Percentiles rank a stretch among this genome's conserved stretches.
These are phyloP conservation scores for Melampsora allii-populina DNA, from an alignment of 1,284 basidiomycete species.

Conservation along the genomic window DNA sequence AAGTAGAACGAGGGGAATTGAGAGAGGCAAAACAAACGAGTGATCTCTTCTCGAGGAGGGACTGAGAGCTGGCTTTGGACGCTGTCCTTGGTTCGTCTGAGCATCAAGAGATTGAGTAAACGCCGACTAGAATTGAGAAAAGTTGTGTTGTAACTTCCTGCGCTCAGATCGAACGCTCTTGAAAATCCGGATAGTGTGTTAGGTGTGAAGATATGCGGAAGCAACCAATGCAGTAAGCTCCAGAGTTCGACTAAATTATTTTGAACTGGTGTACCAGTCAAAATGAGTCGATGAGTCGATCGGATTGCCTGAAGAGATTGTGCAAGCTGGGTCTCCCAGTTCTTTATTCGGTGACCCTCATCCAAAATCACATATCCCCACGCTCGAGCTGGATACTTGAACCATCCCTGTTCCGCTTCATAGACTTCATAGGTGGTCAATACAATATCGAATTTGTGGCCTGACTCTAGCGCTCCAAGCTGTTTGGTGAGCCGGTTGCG, in stretches of 20 bases:
- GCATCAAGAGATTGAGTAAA: slow-evolving; percentile 60
- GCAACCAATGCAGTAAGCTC: slow-evolving; percentile 53
- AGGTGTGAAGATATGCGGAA: slow-evolving; percentile 59
- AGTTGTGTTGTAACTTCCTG: slow-evolving; percentile 58
- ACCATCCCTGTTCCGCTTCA: slow-evolving; percentile 58
- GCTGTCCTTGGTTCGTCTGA: slow-evolving; percentile 61
- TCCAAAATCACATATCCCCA: slow-evolving; percentile 63
- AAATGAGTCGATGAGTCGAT: slow-evolving; percentile 59
- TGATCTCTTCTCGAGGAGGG: slow-evolving; percentile 61
- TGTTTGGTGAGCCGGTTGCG: slow-evolving; percentile 56
- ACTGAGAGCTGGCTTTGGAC: slow-evolving; percentile 57
- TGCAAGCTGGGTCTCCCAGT: slow-evolving; percentile 57
- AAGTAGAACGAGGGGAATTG: slow-evolving; percentile 55
- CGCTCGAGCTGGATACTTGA: slow-evolving; percentile 57
- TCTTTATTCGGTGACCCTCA: slow-evolving; percentile 65
- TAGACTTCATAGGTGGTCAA: slow-evolving; percentile 63
- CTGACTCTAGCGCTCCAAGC: neutral
- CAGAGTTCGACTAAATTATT: slow-evolving; percentile 62
- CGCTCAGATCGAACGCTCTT: slow-evolving; percentile 59
- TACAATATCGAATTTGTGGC: slow-evolving; percentile 56
- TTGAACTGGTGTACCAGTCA: slow-evolving; percentile 65
- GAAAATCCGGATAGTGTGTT: slow-evolving; percentile 58
- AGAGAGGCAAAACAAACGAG: slow-evolving; percentile 47
- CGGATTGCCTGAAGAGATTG: slow-evolving; percentile 57
- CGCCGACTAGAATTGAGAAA: slow-evolving; percentile 58